phyloP scores from a whole-genome alignment of 257 asterid species.

The Henckelia pumila region DNA sequence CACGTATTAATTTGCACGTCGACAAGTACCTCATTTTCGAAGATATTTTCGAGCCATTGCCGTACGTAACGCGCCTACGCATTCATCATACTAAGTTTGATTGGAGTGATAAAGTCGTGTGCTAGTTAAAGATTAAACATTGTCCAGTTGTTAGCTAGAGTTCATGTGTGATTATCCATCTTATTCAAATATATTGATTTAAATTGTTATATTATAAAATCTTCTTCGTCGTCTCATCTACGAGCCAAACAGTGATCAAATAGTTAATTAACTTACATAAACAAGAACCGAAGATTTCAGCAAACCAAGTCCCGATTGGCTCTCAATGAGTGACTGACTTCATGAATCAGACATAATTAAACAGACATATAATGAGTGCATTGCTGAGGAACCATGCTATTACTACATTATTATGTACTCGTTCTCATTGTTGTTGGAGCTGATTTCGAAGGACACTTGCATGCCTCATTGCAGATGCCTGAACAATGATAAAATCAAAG shows the following conservation, averaged over 20 bases:
- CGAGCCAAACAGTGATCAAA: too few relatives aligned
- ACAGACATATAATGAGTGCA: not conserved
- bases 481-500: not conserved
- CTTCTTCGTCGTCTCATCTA: too few relatives aligned
- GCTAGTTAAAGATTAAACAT: too few relatives aligned
- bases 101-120: too few relatives aligned
- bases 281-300: not conserved
- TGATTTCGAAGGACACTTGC: not conserved
- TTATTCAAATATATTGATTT: too few relatives aligned
- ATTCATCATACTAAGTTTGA: too few relatives aligned
- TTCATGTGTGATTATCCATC: too few relatives aligned
- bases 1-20: too few relatives aligned
- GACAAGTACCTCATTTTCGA: not conserved
- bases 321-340: not conserved
- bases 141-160: too few relatives aligned
- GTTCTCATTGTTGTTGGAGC: not conserved
- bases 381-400: not conserved
- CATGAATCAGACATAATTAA: not conserved
- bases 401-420: not conserved
- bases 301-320: not conserved
- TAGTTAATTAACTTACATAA: not conserved
- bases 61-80: not conserved
- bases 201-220: too few relatives aligned
- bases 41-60: not conserved
- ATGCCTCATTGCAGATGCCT: slow-evolving; percentile 28